Conservation (phyloP, 768 basidiomycete genomes). For the Tricholoma saponaceum region DNA sequence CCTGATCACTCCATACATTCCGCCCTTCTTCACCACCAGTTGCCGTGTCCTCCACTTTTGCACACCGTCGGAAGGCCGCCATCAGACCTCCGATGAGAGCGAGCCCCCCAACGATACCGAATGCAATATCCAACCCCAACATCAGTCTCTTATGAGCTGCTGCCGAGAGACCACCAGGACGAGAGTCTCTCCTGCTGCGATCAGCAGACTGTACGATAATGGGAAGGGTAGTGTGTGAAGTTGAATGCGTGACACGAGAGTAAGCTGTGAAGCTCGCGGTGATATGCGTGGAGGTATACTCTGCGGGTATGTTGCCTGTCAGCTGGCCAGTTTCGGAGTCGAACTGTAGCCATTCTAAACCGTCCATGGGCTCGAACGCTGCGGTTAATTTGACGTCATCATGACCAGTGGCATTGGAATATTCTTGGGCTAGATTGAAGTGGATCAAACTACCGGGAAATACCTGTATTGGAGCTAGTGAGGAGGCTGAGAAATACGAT, state of each 20-base stretch:
- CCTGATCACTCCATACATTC: constrained; percentile 57
- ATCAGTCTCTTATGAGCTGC: constrained; percentile 45
- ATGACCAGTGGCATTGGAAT: constrained; percentile 46
- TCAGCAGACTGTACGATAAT: constrained; percentile 41
- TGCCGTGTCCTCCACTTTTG: constrained; percentile 57
- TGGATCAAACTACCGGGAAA: constrained; percentile 45
- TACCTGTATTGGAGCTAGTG: constrained; percentile 53
- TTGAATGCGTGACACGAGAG: constrained; percentile 62
- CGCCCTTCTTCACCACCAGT: constrained; percentile 56
- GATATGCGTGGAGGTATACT: constrained; percentile 38
- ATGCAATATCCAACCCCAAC: constrained; percentile 57
- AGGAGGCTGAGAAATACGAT: constrained; percentile 63
- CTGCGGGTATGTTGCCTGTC: constrained; percentile 50
- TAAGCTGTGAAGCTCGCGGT: constrained; percentile 64
- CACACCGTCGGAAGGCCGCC: constrained; percentile 51
- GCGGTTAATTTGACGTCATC: constrained; percentile 51
- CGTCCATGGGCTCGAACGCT: constrained; percentile 47
- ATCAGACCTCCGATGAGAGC: constrained; percentile 51
- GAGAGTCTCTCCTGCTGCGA: constrained; percentile 32
- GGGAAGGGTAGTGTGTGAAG: constrained; percentile 58
- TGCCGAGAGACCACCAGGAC: constrained; percentile 32
- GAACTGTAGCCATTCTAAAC: constrained; percentile 50
- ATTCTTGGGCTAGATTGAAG: constrained; percentile 52
- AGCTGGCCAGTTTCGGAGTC: constrained; percentile 41
- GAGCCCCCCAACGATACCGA: constrained; percentile 59